phyloP scores from a whole-genome alignment of 371 early-diverging fungal species.

The Cokeromyces recurvatus region DNA sequence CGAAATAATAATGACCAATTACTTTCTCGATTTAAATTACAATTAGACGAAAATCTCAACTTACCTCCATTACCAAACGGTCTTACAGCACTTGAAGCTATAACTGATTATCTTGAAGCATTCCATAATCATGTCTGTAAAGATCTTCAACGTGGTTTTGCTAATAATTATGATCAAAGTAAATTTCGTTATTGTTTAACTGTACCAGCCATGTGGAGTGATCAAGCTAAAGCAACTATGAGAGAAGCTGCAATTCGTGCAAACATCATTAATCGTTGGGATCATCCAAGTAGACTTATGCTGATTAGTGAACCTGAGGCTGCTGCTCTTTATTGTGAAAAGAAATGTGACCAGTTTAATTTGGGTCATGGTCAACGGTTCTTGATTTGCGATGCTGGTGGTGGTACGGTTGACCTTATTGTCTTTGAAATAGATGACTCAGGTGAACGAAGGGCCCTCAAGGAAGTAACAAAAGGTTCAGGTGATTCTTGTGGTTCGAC shows the following conservation, averaged over 20 bases:
- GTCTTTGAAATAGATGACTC: slow-evolving; percentile 46
- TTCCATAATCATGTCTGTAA: slow-evolving; percentile 40
- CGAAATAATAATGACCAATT: slow-evolving; percentile 37
- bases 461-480: slow-evolving; percentile 50
- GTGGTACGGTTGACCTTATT: slow-evolving; percentile 61
- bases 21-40: slow-evolving; percentile 40
- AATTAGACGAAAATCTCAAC: slow-evolving; percentile 40
- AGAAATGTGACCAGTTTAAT: slow-evolving; percentile 44
- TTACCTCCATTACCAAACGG: slow-evolving; percentile 29
- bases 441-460: slow-evolving; percentile 34
- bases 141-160: slow-evolving; percentile 43
- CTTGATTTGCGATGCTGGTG: slow-evolving; percentile 66
- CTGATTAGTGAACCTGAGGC: slow-evolving; percentile 53
- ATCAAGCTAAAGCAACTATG: slow-evolving; percentile 47
- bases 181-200: slow-evolving; percentile 47
- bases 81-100: slow-evolving; percentile 30
- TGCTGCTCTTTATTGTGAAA: slow-evolving; percentile 45
- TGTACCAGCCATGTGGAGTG: slow-evolving; percentile 52
- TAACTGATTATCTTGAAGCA: slow-evolving; percentile 43
- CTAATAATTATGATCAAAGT: slow-evolving; percentile 40
- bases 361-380: slow-evolving; percentile 46
- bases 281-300: slow-evolving; percentile 45
- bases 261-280: slow-evolving; percentile 40
- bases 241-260: slow-evolving; percentile 46
- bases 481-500: slow-evolving; percentile 56